Percentiles rank a stretch among this genome's conserved stretches.
These are phyloP conservation scores for Geotrichum reessii DNA, from an alignment of 1,139 yeast species.

Conservation along the genomic window DNA sequence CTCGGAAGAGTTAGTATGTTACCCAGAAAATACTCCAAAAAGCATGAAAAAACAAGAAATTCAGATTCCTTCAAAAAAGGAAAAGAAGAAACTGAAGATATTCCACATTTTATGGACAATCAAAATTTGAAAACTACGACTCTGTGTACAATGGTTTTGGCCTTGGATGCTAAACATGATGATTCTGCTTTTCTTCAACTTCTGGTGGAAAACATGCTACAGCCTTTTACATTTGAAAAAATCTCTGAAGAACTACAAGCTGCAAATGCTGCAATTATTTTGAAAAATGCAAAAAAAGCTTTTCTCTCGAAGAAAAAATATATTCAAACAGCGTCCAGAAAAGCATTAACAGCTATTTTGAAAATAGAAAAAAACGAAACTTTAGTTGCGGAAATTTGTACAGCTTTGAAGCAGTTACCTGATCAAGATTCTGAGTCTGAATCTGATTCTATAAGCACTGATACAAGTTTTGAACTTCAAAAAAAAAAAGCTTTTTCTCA, in stretches of 20 bases:
- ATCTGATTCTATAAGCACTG: background rate
- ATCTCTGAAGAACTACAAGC: background rate
- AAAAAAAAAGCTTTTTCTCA: too few species aligned
- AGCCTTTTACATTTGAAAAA: background rate
- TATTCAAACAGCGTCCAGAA: background rate
- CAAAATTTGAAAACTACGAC: background rate
- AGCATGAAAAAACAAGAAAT: background rate
- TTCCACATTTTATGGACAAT: background rate
- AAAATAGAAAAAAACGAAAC: background rate
- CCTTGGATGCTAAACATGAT: background rate
- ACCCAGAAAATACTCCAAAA: background rate
- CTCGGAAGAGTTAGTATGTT: background rate
- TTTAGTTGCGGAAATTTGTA: background rate
- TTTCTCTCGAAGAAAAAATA: too few species aligned
- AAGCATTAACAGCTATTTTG: background rate
- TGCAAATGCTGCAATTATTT: background rate
- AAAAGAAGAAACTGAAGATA: background rate
- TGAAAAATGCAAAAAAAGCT: background rate
- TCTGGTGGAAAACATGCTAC: background rate
- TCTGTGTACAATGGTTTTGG: background rate
- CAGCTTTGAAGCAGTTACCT: background rate
- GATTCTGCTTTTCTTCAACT: background rate
- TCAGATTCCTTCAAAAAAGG: background rate
- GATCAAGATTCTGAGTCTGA: background rate
- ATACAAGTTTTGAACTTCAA: background rate